phyloP scores from a whole-genome alignment of 176 grass and related monocot genomes.

The Ensete glaucum region DNA sequence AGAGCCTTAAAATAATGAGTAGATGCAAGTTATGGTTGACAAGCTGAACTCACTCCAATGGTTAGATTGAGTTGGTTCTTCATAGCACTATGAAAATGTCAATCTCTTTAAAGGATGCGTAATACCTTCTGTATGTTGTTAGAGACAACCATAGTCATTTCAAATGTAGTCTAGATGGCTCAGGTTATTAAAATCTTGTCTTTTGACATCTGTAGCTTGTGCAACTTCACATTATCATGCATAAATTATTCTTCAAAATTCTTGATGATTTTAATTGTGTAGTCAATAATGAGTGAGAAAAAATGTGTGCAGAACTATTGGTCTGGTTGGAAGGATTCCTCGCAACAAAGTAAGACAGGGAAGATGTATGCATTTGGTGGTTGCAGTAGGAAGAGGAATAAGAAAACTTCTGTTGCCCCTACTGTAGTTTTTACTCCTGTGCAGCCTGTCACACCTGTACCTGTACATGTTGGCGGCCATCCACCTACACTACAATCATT shows the following conservation, averaged over 20 bases:
- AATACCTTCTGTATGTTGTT: not conserved
- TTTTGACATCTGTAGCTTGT: not conserved
- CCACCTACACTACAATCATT: not conserved
- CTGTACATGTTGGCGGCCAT: conserved; percentile 3
- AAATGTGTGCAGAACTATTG: not conserved
- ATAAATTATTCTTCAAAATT: not conserved
- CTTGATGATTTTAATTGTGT: not conserved
- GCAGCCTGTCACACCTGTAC: conserved; percentile 10
- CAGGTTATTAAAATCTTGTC: not conserved
- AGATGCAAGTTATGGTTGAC: too few relatives aligned
- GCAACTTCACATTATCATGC: not conserved
- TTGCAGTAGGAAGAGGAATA: conserved; percentile 12
- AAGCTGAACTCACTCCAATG: too few relatives aligned
- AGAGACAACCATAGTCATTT: not conserved
- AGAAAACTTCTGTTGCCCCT: conserved; percentile 18
- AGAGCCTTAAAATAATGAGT: too few relatives aligned
- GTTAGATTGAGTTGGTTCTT: too few relatives aligned
- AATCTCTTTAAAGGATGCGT: too few relatives aligned
- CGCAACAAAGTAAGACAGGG: not conserved
- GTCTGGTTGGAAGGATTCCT: not conserved
- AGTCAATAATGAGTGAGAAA: not conserved
- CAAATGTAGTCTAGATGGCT: not conserved
- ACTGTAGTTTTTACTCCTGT: conserved; percentile 6
- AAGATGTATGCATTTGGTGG: conserved; percentile 13
- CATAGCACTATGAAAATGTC: too few relatives aligned